Base-by-base conservation (phyloP, 495 filamentous ascomycete genomes). In the Penicillium lagena region DNA sequence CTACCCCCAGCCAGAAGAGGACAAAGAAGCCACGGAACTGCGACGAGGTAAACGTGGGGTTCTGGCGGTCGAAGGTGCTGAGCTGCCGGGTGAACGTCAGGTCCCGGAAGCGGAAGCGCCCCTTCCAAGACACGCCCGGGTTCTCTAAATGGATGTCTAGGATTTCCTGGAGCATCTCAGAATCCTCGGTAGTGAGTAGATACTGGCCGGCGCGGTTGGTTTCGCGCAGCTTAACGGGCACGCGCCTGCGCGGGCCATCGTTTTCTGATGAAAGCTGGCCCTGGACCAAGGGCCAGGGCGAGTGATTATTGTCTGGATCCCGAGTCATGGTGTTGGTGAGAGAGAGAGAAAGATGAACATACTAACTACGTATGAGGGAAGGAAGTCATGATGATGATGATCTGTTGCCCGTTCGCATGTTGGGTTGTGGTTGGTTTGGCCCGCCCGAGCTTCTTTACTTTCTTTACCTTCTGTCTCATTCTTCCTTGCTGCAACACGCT, bases 11-110 rank as follows among this genome's bases (percentile, higher is more conserved):
- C 77, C 85, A 89, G 62, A 89, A 87, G 6, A 89, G 72, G 1
- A 81, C 84, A 50, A 85, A 89, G 62, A 89, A 89, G 29, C 85
- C 85, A 52, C 85, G 78, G 49, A 87, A 89, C 8, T 79, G 76
- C 17, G 75, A 80, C 12, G 77, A 71, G 10, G 70, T 66, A 10
- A 69, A 71, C 1, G 59, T 59, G 7, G 71, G 68, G 61, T 86
- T 86, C 46, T 81, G 78, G 10, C 80, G 71, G 58, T 89, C 85
- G 51, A 89, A 88, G 6, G 80, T 67, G 1, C 83, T 82, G 53
- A 85, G 85, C 42, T 76, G 78, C 30, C 77, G 70, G 3, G 82
- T 87, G 55, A 87, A 87, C 12, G 83, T 76, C 33, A 85, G 60
- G 55, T 86, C 81, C 44, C 75, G 63, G 56, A 86, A 81, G 43